phyloP scores from a whole-genome alignment of 208 protist species.

The Lotmaria passim region DNA sequence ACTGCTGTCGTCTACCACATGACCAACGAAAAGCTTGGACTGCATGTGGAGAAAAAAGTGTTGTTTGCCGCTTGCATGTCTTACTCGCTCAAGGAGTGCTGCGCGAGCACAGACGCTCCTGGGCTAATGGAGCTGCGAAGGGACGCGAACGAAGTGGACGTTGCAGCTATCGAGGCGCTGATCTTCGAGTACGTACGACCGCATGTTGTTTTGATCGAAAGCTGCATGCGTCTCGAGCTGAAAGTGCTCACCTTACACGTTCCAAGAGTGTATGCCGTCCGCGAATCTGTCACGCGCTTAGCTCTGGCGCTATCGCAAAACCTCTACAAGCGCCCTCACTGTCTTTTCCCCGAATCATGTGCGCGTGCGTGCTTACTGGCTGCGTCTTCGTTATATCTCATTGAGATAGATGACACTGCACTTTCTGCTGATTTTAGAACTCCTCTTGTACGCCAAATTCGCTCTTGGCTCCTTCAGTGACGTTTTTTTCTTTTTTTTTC shows the following conservation, averaged over 20 bases:
- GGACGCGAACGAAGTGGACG: slow-evolving; percentile 38
- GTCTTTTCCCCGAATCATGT: slow-evolving; percentile 71
- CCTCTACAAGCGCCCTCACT: slow-evolving; percentile 56
- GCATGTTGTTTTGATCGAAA: slow-evolving; percentile 75
- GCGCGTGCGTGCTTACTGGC: slow-evolving; percentile 61
- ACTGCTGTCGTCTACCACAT: slow-evolving; percentile 33
- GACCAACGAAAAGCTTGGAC: slow-evolving; percentile 6
- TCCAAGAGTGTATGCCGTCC: slow-evolving; percentile 20
- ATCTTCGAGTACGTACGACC: slow-evolving; percentile 63
- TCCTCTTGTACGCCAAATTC: slow-evolving; percentile 21
- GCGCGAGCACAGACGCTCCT: slow-evolving; percentile 24
- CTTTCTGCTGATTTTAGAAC: slow-evolving; percentile 30
- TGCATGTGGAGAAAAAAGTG: slow-evolving; percentile 25
- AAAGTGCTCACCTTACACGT: slow-evolving; percentile 43
- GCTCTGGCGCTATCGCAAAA: slow-evolving; percentile 55
- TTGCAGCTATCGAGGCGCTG: slow-evolving; percentile 69
- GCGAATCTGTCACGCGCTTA: slow-evolving; percentile 54
- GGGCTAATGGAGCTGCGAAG: slow-evolving; percentile 16
- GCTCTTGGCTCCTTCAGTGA: background rate
- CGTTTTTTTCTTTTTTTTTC: background rate
- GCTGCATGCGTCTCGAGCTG: slow-evolving; percentile 65
- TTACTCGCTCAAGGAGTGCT: slow-evolving; percentile 68
- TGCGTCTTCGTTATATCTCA: slow-evolving; percentile 30
- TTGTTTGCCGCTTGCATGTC: slow-evolving; percentile 64
- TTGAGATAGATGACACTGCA: slow-evolving; percentile 13